phyloP scores from a whole-genome alignment of 2,329 filamentous ascomycete genomes.

The Nemania bipapillata region DNA sequence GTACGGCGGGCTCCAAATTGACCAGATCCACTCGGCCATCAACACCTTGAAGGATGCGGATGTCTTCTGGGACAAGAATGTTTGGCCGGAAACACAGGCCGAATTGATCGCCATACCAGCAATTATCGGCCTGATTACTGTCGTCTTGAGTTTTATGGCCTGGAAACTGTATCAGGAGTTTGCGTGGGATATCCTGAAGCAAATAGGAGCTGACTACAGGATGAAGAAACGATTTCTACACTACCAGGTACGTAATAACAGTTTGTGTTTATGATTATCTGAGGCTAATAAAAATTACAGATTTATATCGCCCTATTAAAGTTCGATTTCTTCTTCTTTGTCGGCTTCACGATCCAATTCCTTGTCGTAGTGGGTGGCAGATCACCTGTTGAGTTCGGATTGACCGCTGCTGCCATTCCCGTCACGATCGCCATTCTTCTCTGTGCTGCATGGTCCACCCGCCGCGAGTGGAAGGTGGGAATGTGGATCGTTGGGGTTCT shows the following conservation, averaged over 20 bases:
- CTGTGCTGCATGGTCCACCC: slow-evolving; percentile 84
- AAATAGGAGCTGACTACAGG: slow-evolving; percentile 94
- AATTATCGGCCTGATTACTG: slow-evolving; percentile 79
- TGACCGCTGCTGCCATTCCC: slow-evolving; percentile 90
- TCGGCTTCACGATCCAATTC: slow-evolving; percentile 98
- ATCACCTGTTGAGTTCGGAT: slow-evolving; percentile 78
- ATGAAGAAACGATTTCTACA: slow-evolving; percentile 97
- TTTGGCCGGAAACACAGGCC: slow-evolving; percentile 77
- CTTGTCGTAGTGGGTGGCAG: slow-evolving; percentile 85
- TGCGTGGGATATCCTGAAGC: slow-evolving; percentile 99
- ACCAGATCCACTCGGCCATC: slow-evolving; percentile 85
- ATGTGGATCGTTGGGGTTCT: slow-evolving; percentile 83
- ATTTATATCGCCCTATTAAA: slow-evolving; percentile 98
- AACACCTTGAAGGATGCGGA: slow-evolving; percentile 58
- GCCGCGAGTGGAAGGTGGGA: slow-evolving; percentile 81
- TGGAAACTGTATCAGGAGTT: slow-evolving; percentile 99
- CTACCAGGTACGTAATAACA: slow-evolving; percentile 77
- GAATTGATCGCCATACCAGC: slow-evolving; percentile 86
- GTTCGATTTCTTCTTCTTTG: slow-evolving; percentile 99
- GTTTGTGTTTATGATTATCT: background rate
- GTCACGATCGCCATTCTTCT: slow-evolving; percentile 90
- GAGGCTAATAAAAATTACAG: slow-evolving; percentile 59
- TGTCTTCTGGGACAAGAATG: slow-evolving; percentile 59
- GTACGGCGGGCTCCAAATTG: slow-evolving; percentile 91
- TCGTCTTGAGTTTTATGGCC: slow-evolving; percentile 78